Percentiles rank a stretch among this genome's conserved stretches.
Evolutionary conservation across 768 basidiomycete species (phyloP).

Genomic region (Punctularia strigosozonata): DNA sequence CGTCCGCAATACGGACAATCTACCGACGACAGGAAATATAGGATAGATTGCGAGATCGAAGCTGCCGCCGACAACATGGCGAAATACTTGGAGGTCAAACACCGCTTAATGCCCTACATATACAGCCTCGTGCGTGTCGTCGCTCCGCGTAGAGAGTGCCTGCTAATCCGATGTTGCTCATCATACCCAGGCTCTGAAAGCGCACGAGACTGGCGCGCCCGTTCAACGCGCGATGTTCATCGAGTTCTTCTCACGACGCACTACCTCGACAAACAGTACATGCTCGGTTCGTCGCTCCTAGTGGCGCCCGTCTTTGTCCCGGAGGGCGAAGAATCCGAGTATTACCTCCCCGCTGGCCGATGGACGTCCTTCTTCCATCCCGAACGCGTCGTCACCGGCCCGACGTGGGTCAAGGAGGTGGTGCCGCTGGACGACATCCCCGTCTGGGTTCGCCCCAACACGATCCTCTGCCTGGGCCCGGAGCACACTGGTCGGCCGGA

Average conservation of each 20-base stretch:
- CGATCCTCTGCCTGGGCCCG: constrained; percentile 48
- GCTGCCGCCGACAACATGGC: constrained; percentile 56
- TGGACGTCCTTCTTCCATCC: constrained; percentile 55
- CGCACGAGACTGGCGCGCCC: constrained; percentile 40
- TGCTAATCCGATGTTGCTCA: not conserved
- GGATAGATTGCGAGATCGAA: too few species aligned
- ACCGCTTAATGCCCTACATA: constrained; percentile 67
- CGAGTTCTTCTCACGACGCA: constrained; percentile 48
- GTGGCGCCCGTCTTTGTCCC: constrained; percentile 53
- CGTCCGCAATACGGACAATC: too few species aligned
- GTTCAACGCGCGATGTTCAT: constrained; percentile 56
- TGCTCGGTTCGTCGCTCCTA: constrained; percentile 46
- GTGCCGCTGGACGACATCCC: constrained; percentile 56
- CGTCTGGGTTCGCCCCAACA: constrained; percentile 51
- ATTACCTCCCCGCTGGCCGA: constrained; percentile 46
- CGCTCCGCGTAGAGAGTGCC: not conserved
- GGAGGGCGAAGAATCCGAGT: constrained; percentile 39
- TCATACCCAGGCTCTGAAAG: constrained; percentile 36
- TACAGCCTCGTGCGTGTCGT: constrained; percentile 34
- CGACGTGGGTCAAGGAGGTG: constrained; percentile 48
- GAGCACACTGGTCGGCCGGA: constrained; percentile 40
- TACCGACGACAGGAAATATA: too few species aligned
- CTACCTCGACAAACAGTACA: constrained; percentile 47
- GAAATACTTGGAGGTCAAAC: constrained; percentile 48
- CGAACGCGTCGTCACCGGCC: constrained; percentile 41